Evolutionary conservation across 176 grass and related monocot genomes (phyloP), one percentile per base, ranked within the genome.

Genomic region (Oryza officinalis): DNA sequence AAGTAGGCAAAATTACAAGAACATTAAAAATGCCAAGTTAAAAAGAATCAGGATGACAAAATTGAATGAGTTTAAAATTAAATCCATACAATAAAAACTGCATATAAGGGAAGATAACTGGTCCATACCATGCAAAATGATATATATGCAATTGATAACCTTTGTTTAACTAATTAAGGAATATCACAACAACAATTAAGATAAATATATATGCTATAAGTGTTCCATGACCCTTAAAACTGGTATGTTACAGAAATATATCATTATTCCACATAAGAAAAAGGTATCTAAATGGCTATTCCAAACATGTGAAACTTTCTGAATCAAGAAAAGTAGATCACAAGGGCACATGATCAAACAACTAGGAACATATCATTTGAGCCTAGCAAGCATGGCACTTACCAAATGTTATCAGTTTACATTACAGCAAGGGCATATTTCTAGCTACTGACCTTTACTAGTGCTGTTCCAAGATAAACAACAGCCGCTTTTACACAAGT

Each of bases 381-480:
- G 25, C 57, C 5, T 41, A 27, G 59, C 14, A 71, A 82, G 65
- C 67, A 73, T 67, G 40, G 23, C 63, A 60, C 26, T 78, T 74
- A 33, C 13, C 2, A 49, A 64, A 63, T 30, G 65, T 74, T 84
- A 75, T 27, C 69, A 80, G 9, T 69, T 75, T 5, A 76, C 2
- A 81, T 70, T 23, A 52, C 12, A 28, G 33, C 40, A 84, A 25
- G 27, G 69, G 7, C 13, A 18, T 79, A 74, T 1, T 23, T 66
- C 27, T 44, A 57, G 41, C 47, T 80, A 80, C 86, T 83, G 47
- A 99, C 96, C 93, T 99, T 99, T 71, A 99, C 85, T 30, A 99
- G 80, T n/a, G 96, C 89, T 81, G 96, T 94, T 80, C 84, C 85
- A 38, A 99, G 89, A 91, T 99, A 99, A 85, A 99, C 93, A 79